These are phyloP conservation scores for Plasmopara muralis DNA, from an alignment of 352 stramenopile species.

Conservation along the genomic window DNA sequence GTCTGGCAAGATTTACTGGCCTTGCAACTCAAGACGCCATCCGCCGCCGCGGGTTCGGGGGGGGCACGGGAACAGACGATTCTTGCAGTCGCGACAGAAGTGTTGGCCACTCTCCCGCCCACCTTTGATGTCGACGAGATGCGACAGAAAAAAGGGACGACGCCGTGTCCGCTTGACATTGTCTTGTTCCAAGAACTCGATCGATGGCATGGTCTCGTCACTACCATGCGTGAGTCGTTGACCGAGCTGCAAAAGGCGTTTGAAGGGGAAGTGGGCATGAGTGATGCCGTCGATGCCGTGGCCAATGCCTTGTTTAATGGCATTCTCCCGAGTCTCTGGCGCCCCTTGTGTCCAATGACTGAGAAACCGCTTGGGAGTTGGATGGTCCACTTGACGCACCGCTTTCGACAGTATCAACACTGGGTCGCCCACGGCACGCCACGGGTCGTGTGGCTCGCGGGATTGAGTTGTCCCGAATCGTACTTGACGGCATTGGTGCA, in stretches of 20 bases:
- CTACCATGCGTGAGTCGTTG: constrained; percentile 79
- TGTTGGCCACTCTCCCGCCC: constrained; percentile 87
- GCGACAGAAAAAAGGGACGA: constrained; percentile 60
- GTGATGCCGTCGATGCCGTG: constrained; percentile 90
- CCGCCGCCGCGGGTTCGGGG: constrained; percentile 53
- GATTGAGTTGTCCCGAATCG: constrained; percentile 92
- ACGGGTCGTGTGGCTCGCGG: constrained; percentile 91
- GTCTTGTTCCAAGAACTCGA: constrained; percentile 94
- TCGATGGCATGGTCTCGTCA: constrained; percentile 90
- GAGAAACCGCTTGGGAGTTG: constrained; percentile 94
- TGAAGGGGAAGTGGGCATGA: constrained; percentile 95
- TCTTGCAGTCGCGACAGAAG: constrained; percentile 81
- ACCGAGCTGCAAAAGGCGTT: constrained; percentile 89
- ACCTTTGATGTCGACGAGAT: constrained; percentile 85
- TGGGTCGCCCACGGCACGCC: constrained; percentile 89
- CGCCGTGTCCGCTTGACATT: constrained; percentile 86
- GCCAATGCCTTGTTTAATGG: constrained; percentile 91
- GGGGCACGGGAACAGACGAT: constrained; percentile 93
- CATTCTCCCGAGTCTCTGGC: constrained; percentile 90
- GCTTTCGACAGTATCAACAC: constrained; percentile 87
- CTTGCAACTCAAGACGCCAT: constrained; percentile 76
- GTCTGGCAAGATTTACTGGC: constrained; percentile 92
- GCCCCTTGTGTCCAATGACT: constrained; percentile 85
- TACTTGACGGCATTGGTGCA: constrained; percentile 95
- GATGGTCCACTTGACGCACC: constrained; percentile 90